Evolutionary conservation across 1,139 yeast genomes (phyloP).

Genomic region (Saccharomyces hybrid): DNA sequence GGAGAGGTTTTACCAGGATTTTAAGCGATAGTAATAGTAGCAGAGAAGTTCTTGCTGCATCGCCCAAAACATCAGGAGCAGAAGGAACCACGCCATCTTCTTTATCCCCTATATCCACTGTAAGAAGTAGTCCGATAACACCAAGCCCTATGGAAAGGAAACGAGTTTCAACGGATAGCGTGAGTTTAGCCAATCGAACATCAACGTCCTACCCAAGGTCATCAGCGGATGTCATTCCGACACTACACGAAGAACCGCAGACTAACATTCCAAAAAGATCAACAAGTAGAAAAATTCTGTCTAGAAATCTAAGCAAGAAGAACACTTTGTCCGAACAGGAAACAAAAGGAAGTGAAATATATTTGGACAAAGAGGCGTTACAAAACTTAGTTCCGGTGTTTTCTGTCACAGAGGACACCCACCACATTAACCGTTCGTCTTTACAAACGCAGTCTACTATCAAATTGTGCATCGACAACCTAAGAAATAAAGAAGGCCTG

Average conservation of each 20-base stretch:
- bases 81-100: neutral
- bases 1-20: constrained; percentile 24
- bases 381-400: neutral
- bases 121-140: neutral
- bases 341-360: neutral
- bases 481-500: neutral
- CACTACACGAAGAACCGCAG: neutral
- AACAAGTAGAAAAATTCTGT: neutral
- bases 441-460: neutral
- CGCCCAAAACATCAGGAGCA: neutral
- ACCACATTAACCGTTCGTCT: neutral
- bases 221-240: neutral
- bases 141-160: neutral
- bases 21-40: constrained; percentile 18
- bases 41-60: constrained; percentile 10
- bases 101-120: neutral
- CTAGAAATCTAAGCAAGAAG: neutral
- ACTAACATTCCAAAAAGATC: neutral
- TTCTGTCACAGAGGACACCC: neutral
- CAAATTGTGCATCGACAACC: neutral
- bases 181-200: neutral
- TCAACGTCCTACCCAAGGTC: neutral
- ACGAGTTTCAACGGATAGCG: neutral
- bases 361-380: neutral
- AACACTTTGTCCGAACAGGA: neutral